phyloP scores from a whole-genome alignment of 164 flowering plant genomes.

The Protea cynaroides region DNA sequence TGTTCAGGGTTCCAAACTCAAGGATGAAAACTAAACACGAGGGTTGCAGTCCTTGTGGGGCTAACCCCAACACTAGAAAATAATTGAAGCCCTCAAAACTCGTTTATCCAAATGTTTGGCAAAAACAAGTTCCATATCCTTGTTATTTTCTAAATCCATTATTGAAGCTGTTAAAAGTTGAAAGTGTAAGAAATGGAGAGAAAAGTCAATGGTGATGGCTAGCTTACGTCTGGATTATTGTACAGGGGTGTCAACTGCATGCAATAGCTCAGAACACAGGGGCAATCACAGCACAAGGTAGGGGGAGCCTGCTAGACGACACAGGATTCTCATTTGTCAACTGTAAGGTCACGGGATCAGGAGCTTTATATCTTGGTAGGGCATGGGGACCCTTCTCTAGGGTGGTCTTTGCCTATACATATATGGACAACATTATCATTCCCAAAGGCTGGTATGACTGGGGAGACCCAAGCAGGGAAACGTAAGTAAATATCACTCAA shows the following conservation, averaged over 20 bases:
- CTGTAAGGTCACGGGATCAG: slow-evolving; percentile 96
- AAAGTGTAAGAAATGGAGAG: too few species aligned
- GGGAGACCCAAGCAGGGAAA: slow-evolving; percentile 87
- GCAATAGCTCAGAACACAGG: slow-evolving; percentile 75
- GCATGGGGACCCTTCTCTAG: slow-evolving; percentile 99
- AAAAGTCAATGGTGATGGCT: too few species aligned
- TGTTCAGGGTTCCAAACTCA: too few species aligned
- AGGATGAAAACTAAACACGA: too few species aligned
- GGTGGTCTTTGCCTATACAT: slow-evolving; percentile 88
- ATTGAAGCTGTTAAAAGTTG: too few species aligned
- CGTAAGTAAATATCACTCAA: slow-evolving; percentile 49
- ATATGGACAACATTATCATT: slow-evolving; percentile 88
- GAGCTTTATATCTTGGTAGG: slow-evolving; percentile 86
- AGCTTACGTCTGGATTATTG: neutral
- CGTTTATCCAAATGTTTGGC: too few species aligned
- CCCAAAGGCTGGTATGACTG: slow-evolving; percentile 98
- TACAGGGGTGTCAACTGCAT: slow-evolving; percentile 92
- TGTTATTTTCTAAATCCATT: too few species aligned
- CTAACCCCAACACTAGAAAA: too few species aligned
- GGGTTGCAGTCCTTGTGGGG: too few species aligned
- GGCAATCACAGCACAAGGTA: slow-evolving; percentile 89
- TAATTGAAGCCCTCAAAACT: too few species aligned
- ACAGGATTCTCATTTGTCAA: slow-evolving; percentile 94
- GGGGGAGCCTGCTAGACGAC: slow-evolving; percentile 70
- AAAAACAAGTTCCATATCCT: too few species aligned